Evolutionary conservation across 2,329 filamentous ascomycete genomes (phyloP), one percentile per base, ranked within the genome.

Genomic region (Orbilia quercus): DNA sequence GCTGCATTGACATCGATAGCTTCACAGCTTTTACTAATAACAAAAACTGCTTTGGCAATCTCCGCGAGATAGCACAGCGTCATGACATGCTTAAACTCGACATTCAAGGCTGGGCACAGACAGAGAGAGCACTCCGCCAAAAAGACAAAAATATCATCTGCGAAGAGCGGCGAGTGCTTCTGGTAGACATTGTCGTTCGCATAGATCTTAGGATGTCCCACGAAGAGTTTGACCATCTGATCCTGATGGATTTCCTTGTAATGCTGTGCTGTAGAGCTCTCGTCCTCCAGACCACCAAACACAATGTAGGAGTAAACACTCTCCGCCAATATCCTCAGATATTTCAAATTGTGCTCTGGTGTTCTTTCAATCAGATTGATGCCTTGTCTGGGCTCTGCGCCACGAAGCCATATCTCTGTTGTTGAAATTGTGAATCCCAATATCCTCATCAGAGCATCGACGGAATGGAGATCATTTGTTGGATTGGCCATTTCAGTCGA

Each of bases 11-110:
- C 16, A 28, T 72, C 67, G 22, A 72, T 57, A 22, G 47, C 45
- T 23, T 72, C 47, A 36, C 36, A 72, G 23, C 28, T 80, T 20
- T 82, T 76, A 38, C 82, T 81, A 78, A 86, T 87, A 6, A 85
- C 83, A 12, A 88, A 79, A 14, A 92, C 85, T 4, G 92, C 88
- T 81, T 96, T 96, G 71, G 96, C 88, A 66, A 99, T 88, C 81
- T 99, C 95, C 1, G 91, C 91, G 63, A 96, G 85, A 79, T 96
- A 97, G 81, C 92, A 97, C 48, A 98, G 83, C 38, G 90, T 88
- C 54, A 98, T 81, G 57, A 98, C 81, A 80, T 96, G 90, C 42
- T 89, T 86, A 44, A 96, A 87, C 63, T 96, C 91, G 40, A 91
- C 85, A 42, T 86, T 83, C 25, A 92, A 85, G 1, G 89, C 85